These are phyloP conservation scores for Mycena vulgaris DNA, from an alignment of 768 basidiomycete species.

Conservation along the genomic window DNA sequence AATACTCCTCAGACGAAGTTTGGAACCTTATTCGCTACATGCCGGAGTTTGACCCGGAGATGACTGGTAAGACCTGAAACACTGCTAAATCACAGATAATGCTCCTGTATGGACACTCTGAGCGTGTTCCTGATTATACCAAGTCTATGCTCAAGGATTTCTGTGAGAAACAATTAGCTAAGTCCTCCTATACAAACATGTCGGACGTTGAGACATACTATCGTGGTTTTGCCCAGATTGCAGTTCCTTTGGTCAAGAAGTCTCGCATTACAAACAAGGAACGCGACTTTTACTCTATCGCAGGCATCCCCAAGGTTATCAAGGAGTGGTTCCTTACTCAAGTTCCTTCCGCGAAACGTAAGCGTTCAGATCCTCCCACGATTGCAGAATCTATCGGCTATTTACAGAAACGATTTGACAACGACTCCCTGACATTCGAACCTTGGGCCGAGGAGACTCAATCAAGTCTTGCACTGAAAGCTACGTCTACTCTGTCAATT, in stretches of 20 bases:
- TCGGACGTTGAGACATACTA: neutral
- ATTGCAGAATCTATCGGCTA: neutral
- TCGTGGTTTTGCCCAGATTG: neutral
- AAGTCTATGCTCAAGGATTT: neutral
- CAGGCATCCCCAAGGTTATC: neutral
- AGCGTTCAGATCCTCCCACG: slow-evolving; percentile 5
- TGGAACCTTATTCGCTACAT: neutral
- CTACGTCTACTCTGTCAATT: too few relatives aligned
- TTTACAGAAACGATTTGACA: slow-evolving; percentile 10
- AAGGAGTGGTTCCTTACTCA: slow-evolving; percentile 30
- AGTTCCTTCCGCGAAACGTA: neutral
- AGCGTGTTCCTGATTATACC: slow-evolving; percentile 2
- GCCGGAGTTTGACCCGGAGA: slow-evolving; percentile 15
- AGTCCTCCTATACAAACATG: slow-evolving; percentile 1
- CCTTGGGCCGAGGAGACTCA: slow-evolving; percentile 9
- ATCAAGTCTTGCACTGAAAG: too few relatives aligned
- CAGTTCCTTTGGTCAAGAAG: slow-evolving; percentile 20
- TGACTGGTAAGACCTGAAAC: neutral
- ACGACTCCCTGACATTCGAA: slow-evolving; percentile 1
- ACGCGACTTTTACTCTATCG: slow-evolving; percentile 21
- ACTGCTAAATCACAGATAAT: neutral
- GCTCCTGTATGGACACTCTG: neutral
- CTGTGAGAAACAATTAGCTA: neutral
- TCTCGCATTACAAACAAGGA: neutral
- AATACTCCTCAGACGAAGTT: slow-evolving; percentile 22